Percentiles rank a stretch among this genome's conserved stretches.
phyloP scores from a whole-genome alignment of 805 yeast genomes.

The Candida germanica region DNA sequence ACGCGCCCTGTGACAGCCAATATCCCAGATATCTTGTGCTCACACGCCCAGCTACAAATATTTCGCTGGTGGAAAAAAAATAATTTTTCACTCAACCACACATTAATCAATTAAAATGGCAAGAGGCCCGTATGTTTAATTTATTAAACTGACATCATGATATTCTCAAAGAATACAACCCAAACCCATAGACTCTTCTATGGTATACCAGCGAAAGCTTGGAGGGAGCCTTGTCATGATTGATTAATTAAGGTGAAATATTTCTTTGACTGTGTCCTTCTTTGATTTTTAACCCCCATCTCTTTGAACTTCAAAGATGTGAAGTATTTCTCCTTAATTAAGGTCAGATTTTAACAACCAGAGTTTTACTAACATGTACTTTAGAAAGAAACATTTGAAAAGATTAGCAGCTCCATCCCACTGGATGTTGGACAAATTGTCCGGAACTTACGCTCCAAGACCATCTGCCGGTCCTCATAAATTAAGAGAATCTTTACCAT shows the following conservation, averaged over 20 bases:
- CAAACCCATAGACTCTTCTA: slow-evolving; percentile 6
- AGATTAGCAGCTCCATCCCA: slow-evolving; percentile 99
- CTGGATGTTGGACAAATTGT: slow-evolving; percentile 99
- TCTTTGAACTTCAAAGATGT: not conserved
- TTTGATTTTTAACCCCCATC: too few species aligned
- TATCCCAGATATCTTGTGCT: too few species aligned
- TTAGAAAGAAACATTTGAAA: slow-evolving; percentile 96
- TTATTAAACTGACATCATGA: too few species aligned
- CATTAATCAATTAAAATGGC: slow-evolving; percentile 34
- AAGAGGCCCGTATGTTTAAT: slow-evolving; percentile 51
- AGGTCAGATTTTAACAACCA: slow-evolving; percentile 3
- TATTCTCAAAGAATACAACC: slow-evolving; percentile 2
- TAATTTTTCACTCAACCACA: slow-evolving; percentile 5
- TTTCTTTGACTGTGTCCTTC: too few species aligned
- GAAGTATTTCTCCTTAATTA: slow-evolving; percentile 5
- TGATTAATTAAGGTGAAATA: slow-evolving; percentile 19
- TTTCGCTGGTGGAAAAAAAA: slow-evolving; percentile 1
- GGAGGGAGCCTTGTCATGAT: slow-evolving; percentile 52
- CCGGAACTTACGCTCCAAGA: slow-evolving; percentile 99
- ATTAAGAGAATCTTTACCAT: slow-evolving; percentile 96
- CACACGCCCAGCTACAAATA: too few species aligned
- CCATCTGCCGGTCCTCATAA: slow-evolving; percentile 99
- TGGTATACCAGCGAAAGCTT: slow-evolving; percentile 11
- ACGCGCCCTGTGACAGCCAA: too few species aligned
- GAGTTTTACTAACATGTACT: slow-evolving; percentile 5